Base-by-base conservation (phyloP, 441 rosid genomes). In the Gossypium schwendimanii region DNA sequence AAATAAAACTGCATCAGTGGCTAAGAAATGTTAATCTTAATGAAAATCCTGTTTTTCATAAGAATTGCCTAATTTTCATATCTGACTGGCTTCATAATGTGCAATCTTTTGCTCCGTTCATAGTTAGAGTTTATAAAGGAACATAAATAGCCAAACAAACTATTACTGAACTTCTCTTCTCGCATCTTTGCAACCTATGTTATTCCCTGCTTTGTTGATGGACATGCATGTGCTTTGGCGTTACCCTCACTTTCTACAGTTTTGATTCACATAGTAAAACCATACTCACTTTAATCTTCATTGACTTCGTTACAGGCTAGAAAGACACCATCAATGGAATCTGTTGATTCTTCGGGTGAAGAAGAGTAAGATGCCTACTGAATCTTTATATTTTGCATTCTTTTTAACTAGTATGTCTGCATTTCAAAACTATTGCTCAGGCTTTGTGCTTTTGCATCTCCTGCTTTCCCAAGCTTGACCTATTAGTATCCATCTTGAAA, bases 311-410 rank as follows among this genome's bases (percentile, higher is more conserved):
- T 72, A 41, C 95, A 95, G 99, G 88, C 81, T 58, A 87, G 97
- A 75, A 95, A 92, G 89, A 85, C 90, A 72, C 87, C 89, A 0
- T 92, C 97, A 45, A 74, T 86, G 84, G 96, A 92, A 69, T 95
- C 97, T 4, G 90, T 91, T 81, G 99, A 90, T 86, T 95, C 91
- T 80, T 92, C 97, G 50, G 96, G 98, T 33, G 97, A 92, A 86
- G 98, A 95, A 86, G 99, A 92, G 99, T 95, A 87, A 88, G 99
- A 74, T 77, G 50, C 63, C 76, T 57, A 57, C 76, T 77, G 66
- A 55, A 21, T 20, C 23, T 65, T 15, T 31, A 74, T 26, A 64
- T 23, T 79, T 28, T 76, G 66, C 41, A 33, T 62, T 64, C 49
- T 21, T 81, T 47, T 66, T 58, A 33, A 20, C 72, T 61, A 39